phyloP scores from a whole-genome alignment of 2,329 filamentous ascomycete genomes.

The Diaporthe citriasiana region DNA sequence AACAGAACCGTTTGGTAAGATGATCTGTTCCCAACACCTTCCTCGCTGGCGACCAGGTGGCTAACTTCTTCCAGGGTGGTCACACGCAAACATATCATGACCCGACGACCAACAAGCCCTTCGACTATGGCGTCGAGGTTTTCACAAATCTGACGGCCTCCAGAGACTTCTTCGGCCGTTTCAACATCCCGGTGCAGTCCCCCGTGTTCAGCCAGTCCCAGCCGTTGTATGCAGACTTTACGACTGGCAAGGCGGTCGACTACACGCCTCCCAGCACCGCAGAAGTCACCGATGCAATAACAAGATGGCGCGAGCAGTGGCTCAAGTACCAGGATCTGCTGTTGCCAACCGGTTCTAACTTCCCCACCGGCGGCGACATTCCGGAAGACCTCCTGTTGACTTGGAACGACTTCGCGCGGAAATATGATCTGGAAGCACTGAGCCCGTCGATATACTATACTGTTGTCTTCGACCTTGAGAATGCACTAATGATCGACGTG shows the following conservation, averaged over 20 bases:
- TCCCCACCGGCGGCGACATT: constrained; percentile 1
- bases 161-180: constrained; percentile 4
- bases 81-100: constrained; percentile 7
- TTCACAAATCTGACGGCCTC: constrained; percentile 2
- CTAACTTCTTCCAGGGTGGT: neutral
- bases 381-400: constrained; percentile 11
- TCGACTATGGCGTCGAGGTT: constrained; percentile 2
- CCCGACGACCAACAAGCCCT: neutral
- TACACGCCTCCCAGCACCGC: neutral
- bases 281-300: neutral
- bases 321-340: constrained; percentile 11
- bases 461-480: constrained; percentile 7
- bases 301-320: constrained; percentile 10
- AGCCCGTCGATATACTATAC: neutral
- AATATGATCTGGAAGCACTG: neutral
- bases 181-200: neutral
- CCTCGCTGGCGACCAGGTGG: neutral
- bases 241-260: neutral
- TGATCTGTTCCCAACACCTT: neutral
- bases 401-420: constrained; percentile 4
- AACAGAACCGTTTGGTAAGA: constrained; percentile 4
- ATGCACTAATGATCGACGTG: neutral
- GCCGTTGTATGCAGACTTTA: neutral
- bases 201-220: neutral
- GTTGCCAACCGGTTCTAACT: neutral